A percentile compares a stretch with the other conserved stretches of the same genome.
Evolutionary conservation across 1,139 yeast genomes (phyloP).

Genomic region (Tardiomyces depauwii): DNA sequence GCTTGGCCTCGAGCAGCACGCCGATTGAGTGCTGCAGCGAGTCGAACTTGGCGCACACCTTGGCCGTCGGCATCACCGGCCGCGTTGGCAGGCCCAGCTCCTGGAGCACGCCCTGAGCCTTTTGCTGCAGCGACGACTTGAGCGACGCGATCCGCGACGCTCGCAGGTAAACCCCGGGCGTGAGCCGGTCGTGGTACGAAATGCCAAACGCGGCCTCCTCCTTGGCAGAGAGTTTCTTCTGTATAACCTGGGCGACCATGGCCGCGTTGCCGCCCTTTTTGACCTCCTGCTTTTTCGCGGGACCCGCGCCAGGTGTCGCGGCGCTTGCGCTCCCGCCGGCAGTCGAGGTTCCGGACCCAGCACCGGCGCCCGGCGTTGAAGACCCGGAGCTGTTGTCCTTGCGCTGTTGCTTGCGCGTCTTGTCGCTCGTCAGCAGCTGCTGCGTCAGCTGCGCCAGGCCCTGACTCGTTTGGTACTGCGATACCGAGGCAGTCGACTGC

Average conservation of each 20-base stretch:
- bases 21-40: slow-evolving; percentile 62
- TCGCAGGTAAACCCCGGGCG: slow-evolving; percentile 69
- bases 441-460: slow-evolving; percentile 83
- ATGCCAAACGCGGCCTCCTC: slow-evolving; percentile 86
- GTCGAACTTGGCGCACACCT: slow-evolving; percentile 71
- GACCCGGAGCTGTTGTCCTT: slow-evolving; percentile 3
- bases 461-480: slow-evolving; percentile 74
- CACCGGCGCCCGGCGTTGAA: slow-evolving; percentile 4
- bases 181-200: slow-evolving; percentile 66
- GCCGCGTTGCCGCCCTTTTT: slow-evolving; percentile 19
- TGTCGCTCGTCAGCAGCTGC: slow-evolving; percentile 43
- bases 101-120: slow-evolving; percentile 58
- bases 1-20: slow-evolving; percentile 70
- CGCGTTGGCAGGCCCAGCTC: slow-evolving; percentile 69
- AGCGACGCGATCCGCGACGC: slow-evolving; percentile 53
- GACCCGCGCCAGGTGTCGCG: slow-evolving; percentile 3
- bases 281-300: slow-evolving; percentile 16
- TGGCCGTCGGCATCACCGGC: slow-evolving; percentile 84
- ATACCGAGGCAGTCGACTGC: slow-evolving; percentile 62
- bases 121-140: slow-evolving; percentile 57
- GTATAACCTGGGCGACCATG: slow-evolving; percentile 28
- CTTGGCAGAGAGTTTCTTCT: slow-evolving; percentile 54
- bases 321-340: slow-evolving; percentile 5
- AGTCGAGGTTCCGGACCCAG: slow-evolving; percentile 4
- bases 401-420: slow-evolving; percentile 30